phyloP scores from a whole-genome alignment of 345 rosid genomes.

The Corchorus capsularis region DNA sequence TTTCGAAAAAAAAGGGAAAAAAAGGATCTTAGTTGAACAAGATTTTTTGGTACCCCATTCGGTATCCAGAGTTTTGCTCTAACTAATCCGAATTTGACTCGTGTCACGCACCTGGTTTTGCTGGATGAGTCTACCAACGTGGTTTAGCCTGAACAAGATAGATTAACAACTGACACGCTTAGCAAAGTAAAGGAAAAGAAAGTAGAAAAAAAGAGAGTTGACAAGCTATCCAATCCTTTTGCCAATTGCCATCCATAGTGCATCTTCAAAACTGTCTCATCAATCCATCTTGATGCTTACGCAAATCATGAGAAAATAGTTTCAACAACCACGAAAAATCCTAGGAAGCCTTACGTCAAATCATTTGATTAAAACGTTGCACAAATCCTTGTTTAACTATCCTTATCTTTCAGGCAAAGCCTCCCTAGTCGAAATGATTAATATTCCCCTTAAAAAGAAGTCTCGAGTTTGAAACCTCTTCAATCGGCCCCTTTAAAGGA shows the following conservation, averaged over 20 bases:
- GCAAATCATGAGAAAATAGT: neutral
- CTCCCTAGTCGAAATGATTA: too few species aligned
- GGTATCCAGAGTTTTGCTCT: too few species aligned
- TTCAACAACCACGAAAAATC: neutral
- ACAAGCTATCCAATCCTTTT: conserved; percentile 5
- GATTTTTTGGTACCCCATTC: too few species aligned
- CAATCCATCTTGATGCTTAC: neutral
- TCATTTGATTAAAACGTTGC: neutral
- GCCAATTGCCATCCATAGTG: neutral
- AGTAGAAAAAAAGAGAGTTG: neutral
- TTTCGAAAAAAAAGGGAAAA: too few species aligned
- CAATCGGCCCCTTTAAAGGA: too few species aligned
- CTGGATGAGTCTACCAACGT: too few species aligned
- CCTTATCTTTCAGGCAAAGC: neutral
- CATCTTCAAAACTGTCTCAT: conserved; percentile 6
- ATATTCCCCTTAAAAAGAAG: too few species aligned
- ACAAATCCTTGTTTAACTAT: neutral
- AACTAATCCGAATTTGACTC: too few species aligned
- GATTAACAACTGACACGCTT: neutral
- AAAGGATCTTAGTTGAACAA: neutral
- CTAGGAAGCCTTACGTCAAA: neutral
- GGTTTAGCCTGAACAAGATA: neutral
- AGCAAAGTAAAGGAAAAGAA: neutral
- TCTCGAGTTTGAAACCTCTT: too few species aligned
- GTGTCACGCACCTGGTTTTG: too few species aligned